Evolutionary conservation across 2,329 filamentous ascomycete species (phyloP).

Genomic region (Scedosporium boydii): DNA sequence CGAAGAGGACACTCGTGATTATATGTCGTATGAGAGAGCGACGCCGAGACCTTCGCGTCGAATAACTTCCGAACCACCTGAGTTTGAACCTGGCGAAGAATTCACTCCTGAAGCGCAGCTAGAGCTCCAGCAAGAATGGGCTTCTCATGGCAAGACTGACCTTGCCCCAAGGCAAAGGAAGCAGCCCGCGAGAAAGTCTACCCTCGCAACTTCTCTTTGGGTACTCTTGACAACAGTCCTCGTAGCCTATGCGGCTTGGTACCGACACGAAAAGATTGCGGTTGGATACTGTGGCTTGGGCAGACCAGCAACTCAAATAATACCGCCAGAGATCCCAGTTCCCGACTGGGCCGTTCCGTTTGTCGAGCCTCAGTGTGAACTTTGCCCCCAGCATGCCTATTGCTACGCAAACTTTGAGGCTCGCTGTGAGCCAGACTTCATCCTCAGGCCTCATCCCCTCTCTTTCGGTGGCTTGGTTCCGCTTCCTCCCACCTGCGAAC

Average conservation of each 20-base stretch:
- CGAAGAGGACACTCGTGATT: background rate
- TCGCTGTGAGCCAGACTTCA: conserved; percentile 77
- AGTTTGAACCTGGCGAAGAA: conserved; percentile 69
- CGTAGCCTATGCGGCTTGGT: conserved; percentile 69
- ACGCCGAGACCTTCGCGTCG: background rate
- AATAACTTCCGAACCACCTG: conserved; percentile 9
- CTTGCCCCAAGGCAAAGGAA: conserved; percentile 33
- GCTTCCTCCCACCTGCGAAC: conserved; percentile 83
- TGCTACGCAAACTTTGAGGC: conserved; percentile 73
- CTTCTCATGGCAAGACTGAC: conserved; percentile 39
- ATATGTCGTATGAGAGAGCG: background rate
- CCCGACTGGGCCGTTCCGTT: conserved; percentile 64
- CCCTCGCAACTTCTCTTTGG: conserved; percentile 56
- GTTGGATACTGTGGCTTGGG: conserved; percentile 92
- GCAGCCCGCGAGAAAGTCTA: conserved; percentile 27
- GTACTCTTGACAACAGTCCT: conserved; percentile 63
- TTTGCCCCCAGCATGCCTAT: conserved; percentile 81
- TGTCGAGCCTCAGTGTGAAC: conserved; percentile 74
- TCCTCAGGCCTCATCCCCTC: conserved; percentile 75
- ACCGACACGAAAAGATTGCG: conserved; percentile 89
- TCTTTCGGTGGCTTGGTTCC: conserved; percentile 73
- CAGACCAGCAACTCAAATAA: conserved; percentile 43
- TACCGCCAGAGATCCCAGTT: conserved; percentile 42
- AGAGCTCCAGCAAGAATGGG: conserved; percentile 64
- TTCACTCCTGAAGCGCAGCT: conserved; percentile 88